Percentiles rank a stretch among this genome's conserved stretches.
Conservation (phyloP, 1,284 basidiomycete species). For the Phlebopus sp. region DNA sequence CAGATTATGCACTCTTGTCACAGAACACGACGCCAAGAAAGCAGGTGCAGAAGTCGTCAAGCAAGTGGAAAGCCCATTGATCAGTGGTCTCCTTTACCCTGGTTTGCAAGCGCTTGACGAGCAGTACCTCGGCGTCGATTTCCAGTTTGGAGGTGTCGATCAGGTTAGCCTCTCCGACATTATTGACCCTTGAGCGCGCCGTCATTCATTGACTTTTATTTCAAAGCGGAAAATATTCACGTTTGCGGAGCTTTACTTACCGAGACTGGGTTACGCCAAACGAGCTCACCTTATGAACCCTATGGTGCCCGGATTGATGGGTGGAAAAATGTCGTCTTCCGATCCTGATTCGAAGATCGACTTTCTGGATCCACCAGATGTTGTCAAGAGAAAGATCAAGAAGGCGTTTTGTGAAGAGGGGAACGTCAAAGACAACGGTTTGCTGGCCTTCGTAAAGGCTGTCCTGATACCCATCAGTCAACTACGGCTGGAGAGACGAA, state of each 20-base stretch:
- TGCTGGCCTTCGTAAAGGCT: conserved; percentile 85
- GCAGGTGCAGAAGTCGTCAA: conserved; percentile 99
- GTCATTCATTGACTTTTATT: not conserved
- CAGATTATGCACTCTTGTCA: conserved; percentile 83
- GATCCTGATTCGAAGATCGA: conserved; percentile 98
- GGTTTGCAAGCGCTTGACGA: conserved; percentile 97
- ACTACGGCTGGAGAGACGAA: conserved; percentile 60
- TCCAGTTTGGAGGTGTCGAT: conserved; percentile 98
- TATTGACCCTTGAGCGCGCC: conserved; percentile 1
- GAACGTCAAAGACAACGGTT: conserved; percentile 87
- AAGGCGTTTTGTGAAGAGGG: conserved; percentile 93
- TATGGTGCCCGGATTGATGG: conserved; percentile 95
- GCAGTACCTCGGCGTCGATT: conserved; percentile 93
- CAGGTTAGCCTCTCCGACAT: conserved; percentile 55
- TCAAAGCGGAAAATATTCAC: conserved; percentile 97
- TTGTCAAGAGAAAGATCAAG: conserved; percentile 88
- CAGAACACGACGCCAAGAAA: conserved; percentile 96
- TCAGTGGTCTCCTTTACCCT: conserved; percentile 94
- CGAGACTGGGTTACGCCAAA: conserved; percentile 90
- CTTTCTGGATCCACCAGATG: conserved; percentile 87
- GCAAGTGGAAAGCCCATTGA: conserved; percentile 89
- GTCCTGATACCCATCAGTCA: conserved; percentile 90
- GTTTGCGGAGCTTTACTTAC: conserved; percentile 94
- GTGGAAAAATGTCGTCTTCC: conserved; percentile 99
- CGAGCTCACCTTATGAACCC: conserved; percentile 98